Conservation (phyloP, 2,329 filamentous ascomycete genomes). For the Beauveria bassiana region DNA sequence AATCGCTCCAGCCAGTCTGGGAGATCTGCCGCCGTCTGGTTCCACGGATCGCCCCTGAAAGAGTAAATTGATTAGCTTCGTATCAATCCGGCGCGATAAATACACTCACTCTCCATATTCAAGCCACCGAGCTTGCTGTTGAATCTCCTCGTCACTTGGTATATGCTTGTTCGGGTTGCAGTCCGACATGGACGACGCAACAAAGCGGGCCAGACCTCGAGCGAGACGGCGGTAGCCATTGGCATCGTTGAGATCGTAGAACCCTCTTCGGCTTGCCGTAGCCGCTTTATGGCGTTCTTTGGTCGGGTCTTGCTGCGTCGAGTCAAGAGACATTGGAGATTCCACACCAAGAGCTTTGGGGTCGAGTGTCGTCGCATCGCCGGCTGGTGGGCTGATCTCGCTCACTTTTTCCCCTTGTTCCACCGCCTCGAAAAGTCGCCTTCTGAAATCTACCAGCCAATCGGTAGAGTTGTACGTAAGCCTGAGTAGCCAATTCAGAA, state of each 20-base stretch:
- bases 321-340: not conserved
- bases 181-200: constrained; percentile 44
- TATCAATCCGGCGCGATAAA: constrained; percentile 7
- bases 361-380: not conserved
- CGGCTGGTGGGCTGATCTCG: not conserved
- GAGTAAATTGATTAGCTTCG: not conserved
- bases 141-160: constrained; percentile 52
- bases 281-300: constrained; percentile 48
- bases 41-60: constrained; percentile 51
- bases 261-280: constrained; percentile 43
- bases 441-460: constrained; percentile 50
- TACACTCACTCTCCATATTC: constrained; percentile 51
- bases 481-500: constrained; percentile 50
- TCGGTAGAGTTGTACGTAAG: constrained; percentile 38
- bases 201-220: constrained; percentile 45
- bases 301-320: constrained; percentile 43
- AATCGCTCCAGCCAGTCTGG: constrained; percentile 56
- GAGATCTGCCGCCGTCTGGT: constrained; percentile 56
- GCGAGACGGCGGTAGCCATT: constrained; percentile 54
- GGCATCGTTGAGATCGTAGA: constrained; percentile 53
- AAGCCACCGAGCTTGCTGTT: constrained; percentile 56
- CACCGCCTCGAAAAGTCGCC: constrained; percentile 31
- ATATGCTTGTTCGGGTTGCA: constrained; percentile 53
- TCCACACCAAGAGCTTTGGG: not conserved
- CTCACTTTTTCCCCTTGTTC: not conserved